Evolutionary conservation across 2,329 filamentous ascomycete species (phyloP), one percentile per base, ranked within the genome.

Genomic region (Colletotrichum caudatum): DNA sequence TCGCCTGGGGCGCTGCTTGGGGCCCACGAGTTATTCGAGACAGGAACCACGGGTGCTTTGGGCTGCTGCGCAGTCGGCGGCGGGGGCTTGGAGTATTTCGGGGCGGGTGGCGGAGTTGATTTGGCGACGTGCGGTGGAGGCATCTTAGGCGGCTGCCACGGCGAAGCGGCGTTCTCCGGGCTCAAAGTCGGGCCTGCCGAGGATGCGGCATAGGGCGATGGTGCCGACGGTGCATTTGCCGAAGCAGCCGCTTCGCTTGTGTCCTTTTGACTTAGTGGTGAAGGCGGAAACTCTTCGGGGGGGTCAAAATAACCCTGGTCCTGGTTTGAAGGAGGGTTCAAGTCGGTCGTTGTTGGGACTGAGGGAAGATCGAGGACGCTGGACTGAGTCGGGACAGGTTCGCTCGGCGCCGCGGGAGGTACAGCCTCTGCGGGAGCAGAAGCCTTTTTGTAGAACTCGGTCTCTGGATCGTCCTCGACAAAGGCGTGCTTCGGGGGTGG

Each of bases 401-500:
- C 66, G 48, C 51, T 71, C 0, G 80, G 78, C 4, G 74, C 74
- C 37, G 77, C 77, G 29, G 75, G 76, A 20, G 71, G 74, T 12
- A 44, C 64, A 72, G 77, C 67, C 72, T 76, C 69, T 20, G 75
- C 77, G 23, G 79, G 78, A 46, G 80, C 77, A 64, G 73, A 46
- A 41, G 72, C 18, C 20, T 60, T 48, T 35, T 73, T 66, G 56
- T 75, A 73, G 18, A 66, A 69, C n/a, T 70, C 83, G 2, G 81
- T 80, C 59, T 89, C 87, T 0, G 85, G 82, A 0, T 80, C 84
- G 60, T 90, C 88, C 69, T 92, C 89, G 44, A 87, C 82, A 6
- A 84, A 85, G 18, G 82, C 85, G 0, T 82, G 81, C 16, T 80
- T 81, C 26, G 69, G 65, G 1, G 83, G 80, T 56, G 73, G 77